Evolutionary conservation across 768 basidiomycete genomes (phyloP), one percentile per base, ranked within the genome.

Genomic region (Fomitopsis serialis): DNA sequence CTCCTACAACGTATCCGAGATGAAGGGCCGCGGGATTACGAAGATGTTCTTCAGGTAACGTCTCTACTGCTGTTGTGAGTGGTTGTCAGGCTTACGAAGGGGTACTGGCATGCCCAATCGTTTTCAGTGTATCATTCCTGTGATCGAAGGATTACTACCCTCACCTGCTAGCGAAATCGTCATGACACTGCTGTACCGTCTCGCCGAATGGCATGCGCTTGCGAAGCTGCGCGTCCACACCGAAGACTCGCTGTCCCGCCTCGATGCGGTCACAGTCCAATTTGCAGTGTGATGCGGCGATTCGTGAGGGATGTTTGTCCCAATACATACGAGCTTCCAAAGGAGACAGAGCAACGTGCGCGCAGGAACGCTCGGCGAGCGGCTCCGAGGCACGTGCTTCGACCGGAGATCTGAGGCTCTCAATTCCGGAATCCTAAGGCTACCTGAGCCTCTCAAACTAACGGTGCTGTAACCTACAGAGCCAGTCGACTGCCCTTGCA

Each of bases 181-280:
- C 9, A 58, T 66, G 19, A 61, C 69, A 19, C 53, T 74, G 0
- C 54, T 77, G 1, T 77, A 68, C 54, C 25, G 44, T 2, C 47
- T 69, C 1, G 66, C 64, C 0, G 54, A 61, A 9, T 74, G 72
- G 74, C 74, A 75, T 58, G 66, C 62, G 1, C 59, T 70, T 11
- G 73, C 71, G 2, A 76, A 76, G 51, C 61, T 76, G 2, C 67
- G 68, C 11, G 48, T 75, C 53, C 75, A 76, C 50, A 72, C 70
- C 0, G 69, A 74, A 6, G n/a, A 49, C 1, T 69, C 73, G 1
- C 55, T 77, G 0, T 15, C 23, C 0, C 17, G 65, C 15, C 56
- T 74, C 1, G 59, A 68, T 9, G 4, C 17, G 3, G 48, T 54
- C 0, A 73, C 70, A 10, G 48, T 15, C 0, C 52, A 59, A 1